A percentile compares a stretch with the other conserved stretches of the same genome.
Evolutionary conservation across 1,284 basidiomycete species (phyloP).

Genomic region (Lentinus polychrous): DNA sequence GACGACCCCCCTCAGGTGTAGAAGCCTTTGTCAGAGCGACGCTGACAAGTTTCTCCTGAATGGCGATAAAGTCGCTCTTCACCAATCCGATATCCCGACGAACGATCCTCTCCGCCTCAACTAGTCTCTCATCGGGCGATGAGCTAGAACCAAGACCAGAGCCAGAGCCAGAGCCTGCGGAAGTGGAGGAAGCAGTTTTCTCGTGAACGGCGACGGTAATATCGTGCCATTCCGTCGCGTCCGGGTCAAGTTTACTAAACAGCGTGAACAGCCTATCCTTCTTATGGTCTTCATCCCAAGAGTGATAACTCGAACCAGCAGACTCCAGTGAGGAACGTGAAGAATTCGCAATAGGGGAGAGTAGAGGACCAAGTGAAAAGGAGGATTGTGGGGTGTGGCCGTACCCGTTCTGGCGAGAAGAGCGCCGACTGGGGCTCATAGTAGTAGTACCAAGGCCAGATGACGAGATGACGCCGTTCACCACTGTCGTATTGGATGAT

Average conservation of each 20-base stretch:
- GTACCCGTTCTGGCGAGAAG: conserved; percentile 42
- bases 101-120: conserved; percentile 59
- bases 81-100: conserved; percentile 57
- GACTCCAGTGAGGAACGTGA: conserved; percentile 74
- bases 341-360: conserved; percentile 63
- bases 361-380: conserved; percentile 43
- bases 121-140: conserved; percentile 37
- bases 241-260: conserved; percentile 42
- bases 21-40: conserved; percentile 51
- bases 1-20: conserved; percentile 47
- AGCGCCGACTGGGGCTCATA: conserved; percentile 29
- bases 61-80: conserved; percentile 57
- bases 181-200: conserved; percentile 39
- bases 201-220: conserved; percentile 30
- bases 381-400: conserved; percentile 14
- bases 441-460: too few species aligned
- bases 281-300: conserved; percentile 55
- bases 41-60: conserved; percentile 66
- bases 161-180: conserved; percentile 10
- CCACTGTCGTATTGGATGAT: conserved; percentile 19
- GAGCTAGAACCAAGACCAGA: conserved; percentile 22
- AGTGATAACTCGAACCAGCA: conserved; percentile 76
- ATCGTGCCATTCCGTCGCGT: conserved; percentile 56
- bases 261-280: conserved; percentile 45
- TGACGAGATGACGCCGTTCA: conserved; percentile 8